Base-by-base conservation (phyloP, 768 basidiomycete genomes). In the Tylopilus sp. region DNA sequence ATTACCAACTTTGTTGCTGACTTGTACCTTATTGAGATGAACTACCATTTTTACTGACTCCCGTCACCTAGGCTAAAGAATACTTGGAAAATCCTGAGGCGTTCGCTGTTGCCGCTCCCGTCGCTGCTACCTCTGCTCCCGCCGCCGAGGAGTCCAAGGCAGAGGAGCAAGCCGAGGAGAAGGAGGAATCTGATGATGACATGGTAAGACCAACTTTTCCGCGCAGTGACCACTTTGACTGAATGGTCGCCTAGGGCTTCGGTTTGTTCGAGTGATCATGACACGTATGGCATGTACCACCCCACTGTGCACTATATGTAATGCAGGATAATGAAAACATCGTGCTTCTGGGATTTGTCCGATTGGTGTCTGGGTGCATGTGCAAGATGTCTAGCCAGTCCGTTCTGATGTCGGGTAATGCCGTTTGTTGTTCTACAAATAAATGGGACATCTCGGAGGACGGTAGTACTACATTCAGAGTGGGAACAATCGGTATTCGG, bases 1-100 rank as follows among this genome's bases (percentile, higher is more conserved):
- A 70, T 48, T 44, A 38, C 12, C 19, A 3, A n/a, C 46, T 51
- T 45, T 56, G 50, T 63, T 65, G 64, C 63, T 72, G 74, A 74
- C 58, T 56, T 50, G 43, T 55, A 13, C 31, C 26, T 24, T 8
- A 13, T 50, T 12, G 24, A 25, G 41, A 54, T 36, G 45, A 31
- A 40, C 40, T 13, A 13, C 30, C 3, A n/a, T 7, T 14, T 25
- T 48, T 40, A 45, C 54, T 58, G 12, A 68, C 33, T 6, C 21
- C 29, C 21, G 13, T 37, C 42, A 44, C 62, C 30, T 61, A 95
- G 92, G 83, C 89, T 75, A 98, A 97, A 81, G 96, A 90, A 68
- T 91, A 87, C 78, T 86, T 98, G 63, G 97, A 87, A 69, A 97
- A 98, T 82, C 96, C 97, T 45, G 94, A 97, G 50, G 96, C 95